A percentile compares a stretch with the other conserved stretches of the same genome.
These are phyloP conservation scores for Arthromyces matolae DNA, from an alignment of 768 basidiomycete genomes.

Conservation along the genomic window DNA sequence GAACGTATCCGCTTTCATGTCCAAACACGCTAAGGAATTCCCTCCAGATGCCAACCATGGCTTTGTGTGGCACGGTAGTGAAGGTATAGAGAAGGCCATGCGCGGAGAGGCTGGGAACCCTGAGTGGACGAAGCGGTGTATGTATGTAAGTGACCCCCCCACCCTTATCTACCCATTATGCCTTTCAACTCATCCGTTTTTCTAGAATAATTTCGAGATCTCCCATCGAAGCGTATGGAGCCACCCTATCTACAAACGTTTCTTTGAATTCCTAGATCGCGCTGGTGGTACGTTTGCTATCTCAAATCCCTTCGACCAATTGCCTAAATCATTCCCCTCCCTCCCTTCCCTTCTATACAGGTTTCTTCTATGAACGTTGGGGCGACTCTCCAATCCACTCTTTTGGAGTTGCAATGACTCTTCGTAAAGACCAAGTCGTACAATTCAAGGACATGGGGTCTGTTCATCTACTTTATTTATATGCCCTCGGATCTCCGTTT, in stretches of 20 bases:
- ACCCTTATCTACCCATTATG: background rate
- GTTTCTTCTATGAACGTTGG: slow-evolving; percentile 31
- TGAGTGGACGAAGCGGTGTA: slow-evolving; percentile 24
- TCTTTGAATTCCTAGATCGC: slow-evolving; percentile 24
- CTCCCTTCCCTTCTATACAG: no score
- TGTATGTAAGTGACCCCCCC: slow-evolving; percentile 34
- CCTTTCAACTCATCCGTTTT: background rate
- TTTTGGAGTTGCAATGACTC: slow-evolving; percentile 25
- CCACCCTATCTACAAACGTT: slow-evolving; percentile 19
- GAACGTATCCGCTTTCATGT: slow-evolving; percentile 25
- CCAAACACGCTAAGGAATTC: slow-evolving; percentile 8
- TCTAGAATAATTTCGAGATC: slow-evolving; percentile 29
- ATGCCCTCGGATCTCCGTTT: background rate
- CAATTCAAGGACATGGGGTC: slow-evolving; percentile 26
- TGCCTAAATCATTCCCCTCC: background rate
- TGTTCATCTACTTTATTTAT: background rate
- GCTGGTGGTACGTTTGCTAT: slow-evolving; percentile 18
- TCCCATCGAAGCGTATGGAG: slow-evolving; percentile 28
- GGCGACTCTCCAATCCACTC: slow-evolving; percentile 27
- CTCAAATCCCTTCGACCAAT: background rate
- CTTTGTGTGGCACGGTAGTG: slow-evolving; percentile 22
- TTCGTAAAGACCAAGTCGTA: slow-evolving; percentile 25
- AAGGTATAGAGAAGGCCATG: slow-evolving; percentile 21
- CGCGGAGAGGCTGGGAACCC: slow-evolving; percentile 21
- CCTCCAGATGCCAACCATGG: slow-evolving; percentile 22